phyloP scores from a whole-genome alignment of 352 stramenopile species.

The Phytophthora constricta region DNA sequence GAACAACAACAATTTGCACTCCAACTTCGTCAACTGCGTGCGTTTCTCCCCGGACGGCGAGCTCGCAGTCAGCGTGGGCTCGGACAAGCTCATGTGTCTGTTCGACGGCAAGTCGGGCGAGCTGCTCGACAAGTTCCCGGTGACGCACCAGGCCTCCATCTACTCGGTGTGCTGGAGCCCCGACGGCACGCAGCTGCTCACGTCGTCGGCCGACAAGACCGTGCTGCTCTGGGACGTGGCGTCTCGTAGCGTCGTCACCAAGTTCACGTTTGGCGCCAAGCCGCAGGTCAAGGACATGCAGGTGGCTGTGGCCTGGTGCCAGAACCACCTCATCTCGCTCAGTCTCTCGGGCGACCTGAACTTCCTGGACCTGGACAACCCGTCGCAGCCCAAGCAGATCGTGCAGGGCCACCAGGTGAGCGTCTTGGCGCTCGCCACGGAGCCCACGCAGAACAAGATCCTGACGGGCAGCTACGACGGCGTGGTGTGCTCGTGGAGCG shows the following conservation, averaged over 20 bases:
- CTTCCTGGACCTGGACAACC: constrained; percentile 73
- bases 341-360: constrained; percentile 89
- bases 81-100: constrained; percentile 95
- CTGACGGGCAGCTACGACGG: constrained; percentile 96
- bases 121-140: constrained; percentile 81
- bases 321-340: constrained; percentile 84
- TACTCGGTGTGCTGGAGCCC: constrained; percentile 95
- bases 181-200: constrained; percentile 92
- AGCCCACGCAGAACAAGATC: constrained; percentile 70
- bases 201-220: constrained; percentile 96
- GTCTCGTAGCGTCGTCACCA: constrained; percentile 72
- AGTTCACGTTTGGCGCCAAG: constrained; percentile 75
- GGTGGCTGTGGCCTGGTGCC: constrained; percentile 68
- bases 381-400: constrained; percentile 76
- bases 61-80: constrained; percentile 92
- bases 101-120: constrained; percentile 95
- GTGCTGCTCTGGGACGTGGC: constrained; percentile 93
- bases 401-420: constrained; percentile 93
- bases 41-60: constrained; percentile 93
- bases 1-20: constrained; percentile 93
- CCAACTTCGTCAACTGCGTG: constrained; percentile 96
- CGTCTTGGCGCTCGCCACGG: constrained; percentile 89
- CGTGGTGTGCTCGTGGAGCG: constrained; percentile 92
- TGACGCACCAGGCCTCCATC: constrained; percentile 92
- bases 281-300: constrained; percentile 88